phyloP scores from a whole-genome alignment of 1,139 yeast genomes.

The Kodamaea arcana region DNA sequence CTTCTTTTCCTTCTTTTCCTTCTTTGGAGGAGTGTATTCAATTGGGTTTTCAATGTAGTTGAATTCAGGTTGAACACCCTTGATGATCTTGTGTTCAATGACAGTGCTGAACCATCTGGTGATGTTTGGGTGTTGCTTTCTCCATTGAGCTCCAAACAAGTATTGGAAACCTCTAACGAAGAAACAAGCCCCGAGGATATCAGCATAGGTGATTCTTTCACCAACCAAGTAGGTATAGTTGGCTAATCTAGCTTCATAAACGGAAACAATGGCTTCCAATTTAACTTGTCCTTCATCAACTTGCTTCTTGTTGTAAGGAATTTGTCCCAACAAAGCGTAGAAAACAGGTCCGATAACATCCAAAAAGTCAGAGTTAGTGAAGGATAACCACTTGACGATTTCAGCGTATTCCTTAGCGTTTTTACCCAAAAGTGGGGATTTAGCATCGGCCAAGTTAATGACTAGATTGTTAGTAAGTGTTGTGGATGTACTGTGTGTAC shows the following conservation, averaged over 20 bases:
- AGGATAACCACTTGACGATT: constrained; percentile 79
- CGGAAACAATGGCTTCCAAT: constrained; percentile 36
- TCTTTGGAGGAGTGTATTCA: constrained; percentile 75
- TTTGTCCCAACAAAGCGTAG: constrained; percentile 31
- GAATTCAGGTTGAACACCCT: constrained; percentile 37
- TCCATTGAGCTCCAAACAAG: constrained; percentile 76
- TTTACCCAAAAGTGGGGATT: constrained; percentile 54
- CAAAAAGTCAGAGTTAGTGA: constrained; percentile 68
- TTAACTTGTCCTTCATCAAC: constrained; percentile 52
- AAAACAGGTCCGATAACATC: constrained; percentile 33
- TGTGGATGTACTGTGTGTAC: no score
- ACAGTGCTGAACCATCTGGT: constrained; percentile 87
- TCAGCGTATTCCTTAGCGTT: constrained; percentile 64
- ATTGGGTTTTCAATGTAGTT: constrained; percentile 63
- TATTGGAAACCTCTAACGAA: constrained; percentile 61
- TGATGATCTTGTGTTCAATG: constrained; percentile 51
- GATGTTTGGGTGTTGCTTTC: constrained; percentile 66
- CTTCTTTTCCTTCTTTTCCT: constrained; percentile 60
- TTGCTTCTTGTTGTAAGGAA: constrained; percentile 73
- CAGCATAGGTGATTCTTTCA: constrained; percentile 86
- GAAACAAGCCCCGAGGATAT: constrained; percentile 60
- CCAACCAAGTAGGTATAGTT: constrained; percentile 86
- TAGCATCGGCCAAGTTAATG: constrained; percentile 21
- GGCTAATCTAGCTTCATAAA: constrained; percentile 62
- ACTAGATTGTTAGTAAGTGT: constrained; percentile 18